Evolutionary conservation across 2,329 filamentous ascomycete genomes (phyloP), one percentile per base, ranked within the genome.

Genomic region (Aspergillus neotritici): DNA sequence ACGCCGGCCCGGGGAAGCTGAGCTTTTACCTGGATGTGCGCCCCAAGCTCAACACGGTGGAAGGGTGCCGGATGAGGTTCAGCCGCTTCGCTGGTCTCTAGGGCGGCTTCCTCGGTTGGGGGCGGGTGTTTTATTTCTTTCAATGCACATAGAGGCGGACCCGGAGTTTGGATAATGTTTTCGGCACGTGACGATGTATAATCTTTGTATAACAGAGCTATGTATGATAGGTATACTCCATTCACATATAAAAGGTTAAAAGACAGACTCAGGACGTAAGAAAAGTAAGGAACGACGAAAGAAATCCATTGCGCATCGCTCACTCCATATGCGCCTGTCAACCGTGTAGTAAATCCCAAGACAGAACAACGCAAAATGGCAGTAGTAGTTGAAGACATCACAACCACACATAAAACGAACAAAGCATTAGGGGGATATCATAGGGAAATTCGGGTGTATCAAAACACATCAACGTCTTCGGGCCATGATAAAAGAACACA

Each of bases 1-100:
- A 63, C 40, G 53, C 61, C 16, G 57, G 55, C 1, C 57, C 60
- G 11, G 67, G 61, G 12, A 75, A 72, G 34, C 57, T 83, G 52
- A 83, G 75, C 52, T 84, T 84, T 54, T 83, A 79, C 58, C 59
- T 84, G 40, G 80, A 84, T 59, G 80, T 83, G 4, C 68, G 80
- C 54, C 80, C 80, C 5, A 84, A 83, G 66, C 47, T 84, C 61
- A 84, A 83, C 60, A 78, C 65, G 43, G 77, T 71, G 64, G 80
- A 83, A 56, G 80, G 79, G 3, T 71, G 75, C 49, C 76, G 73
- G 61, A 77, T 80, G 73, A 71, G 80, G 50, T 68, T 74, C 33
- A 63, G 63, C 49, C 67, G 59, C 40, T 69, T 74, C 44, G 59
- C 71, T 49, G 75, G 76, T 1, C 60, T 74, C 25, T 76, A 44